Base-by-base conservation (phyloP, 169 alveolate genomes). In the Cystoisospora suis region DNA sequence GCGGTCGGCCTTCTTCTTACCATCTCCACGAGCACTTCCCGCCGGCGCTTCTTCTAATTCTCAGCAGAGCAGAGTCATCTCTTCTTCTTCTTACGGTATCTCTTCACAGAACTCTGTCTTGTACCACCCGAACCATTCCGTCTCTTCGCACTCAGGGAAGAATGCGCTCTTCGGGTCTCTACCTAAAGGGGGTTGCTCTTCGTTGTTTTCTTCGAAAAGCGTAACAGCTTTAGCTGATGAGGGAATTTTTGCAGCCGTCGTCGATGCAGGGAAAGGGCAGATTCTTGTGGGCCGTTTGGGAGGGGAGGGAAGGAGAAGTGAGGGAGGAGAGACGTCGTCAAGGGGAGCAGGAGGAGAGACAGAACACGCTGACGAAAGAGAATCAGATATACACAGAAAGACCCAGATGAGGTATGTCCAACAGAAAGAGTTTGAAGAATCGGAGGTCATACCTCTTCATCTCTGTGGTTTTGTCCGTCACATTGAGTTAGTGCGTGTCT, bases 191-290 rank as follows among this genome's bases (percentile, higher is more conserved):
- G n/a, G n/a, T n/a, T n/a, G n/a, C n/a, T n/a, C n/a, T n/a, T n/a
- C n/a, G n/a, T n/a, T n/a, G n/a, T n/a, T n/a, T n/a, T n/a, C n/a
- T n/a, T n/a, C n/a, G n/a, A n/a, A n/a, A n/a, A n/a, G n/a, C n/a
- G 61, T 65, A 20, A 44, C 79, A 20, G 79, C 36, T 44, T 44
- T 65, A 3, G 79, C 29, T 12, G 44, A 20, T 44, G 75, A 9
- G 36, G 75, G 80, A 20, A 38, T 72, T 38, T 72, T 72, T 72
- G 83, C 83, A 15, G 83, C 44, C 27, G 40, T 72, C 34, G 45
- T 29, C 3, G 27, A 72, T 56, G 38, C 58, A 4, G 5, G n/a
- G 17, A n/a, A 9, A n/a, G 32, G 83, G 59, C n/a, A 38, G 20
- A 38, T 72, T 38, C 59, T 72, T 17, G 83, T 72, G 38, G 83